A percentile compares a stretch with the other conserved stretches of the same genome.
These are phyloP conservation scores for Pyrrhoderma noxium DNA, from an alignment of 1,284 basidiomycete species.

Conservation along the genomic window DNA sequence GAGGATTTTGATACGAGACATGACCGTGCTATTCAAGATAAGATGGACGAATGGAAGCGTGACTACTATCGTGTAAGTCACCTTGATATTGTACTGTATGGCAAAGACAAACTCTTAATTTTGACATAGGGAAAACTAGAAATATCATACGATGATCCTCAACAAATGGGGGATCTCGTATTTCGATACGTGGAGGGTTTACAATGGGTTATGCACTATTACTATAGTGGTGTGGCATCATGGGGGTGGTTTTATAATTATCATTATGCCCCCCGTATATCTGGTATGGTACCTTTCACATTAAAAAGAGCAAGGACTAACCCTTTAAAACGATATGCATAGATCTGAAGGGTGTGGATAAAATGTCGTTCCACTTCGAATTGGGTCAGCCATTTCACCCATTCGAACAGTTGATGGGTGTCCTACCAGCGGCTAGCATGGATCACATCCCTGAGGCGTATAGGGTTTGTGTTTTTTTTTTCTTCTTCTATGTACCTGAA, in stretches of 20 bases:
- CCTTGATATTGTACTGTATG: neutral
- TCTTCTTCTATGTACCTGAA: slow-evolving; percentile 7
- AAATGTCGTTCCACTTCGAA: slow-evolving; percentile 81
- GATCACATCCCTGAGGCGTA: slow-evolving; percentile 85
- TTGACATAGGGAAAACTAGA: slow-evolving; percentile 67
- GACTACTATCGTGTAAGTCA: slow-evolving; percentile 76
- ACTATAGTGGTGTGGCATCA: slow-evolving; percentile 93
- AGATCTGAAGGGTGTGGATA: slow-evolving; percentile 75
- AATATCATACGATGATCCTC: slow-evolving; percentile 64
- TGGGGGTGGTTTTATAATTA: slow-evolving; percentile 99
- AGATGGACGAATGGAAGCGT: slow-evolving; percentile 91
- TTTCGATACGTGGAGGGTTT: slow-evolving; percentile 89
- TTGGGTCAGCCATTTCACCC: slow-evolving; percentile 89
- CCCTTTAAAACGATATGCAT: slow-evolving; percentile 6
- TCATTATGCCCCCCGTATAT: slow-evolving; percentile 93
- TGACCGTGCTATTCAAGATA: slow-evolving; percentile 66
- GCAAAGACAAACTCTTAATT: slow-evolving; percentile 1
- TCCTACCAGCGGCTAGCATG: slow-evolving; percentile 84
- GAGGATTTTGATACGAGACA: slow-evolving; percentile 74
- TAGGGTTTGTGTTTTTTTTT: slow-evolving; percentile 42
- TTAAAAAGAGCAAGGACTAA: neutral
- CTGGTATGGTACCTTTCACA: slow-evolving; percentile 47
- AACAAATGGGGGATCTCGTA: slow-evolving; percentile 60
- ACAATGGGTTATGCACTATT: slow-evolving; percentile 99
- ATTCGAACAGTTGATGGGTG: slow-evolving; percentile 98